Conservation (phyloP, 2,329 filamentous ascomycete species). For the Paecilomyces dactylethromorphus region DNA sequence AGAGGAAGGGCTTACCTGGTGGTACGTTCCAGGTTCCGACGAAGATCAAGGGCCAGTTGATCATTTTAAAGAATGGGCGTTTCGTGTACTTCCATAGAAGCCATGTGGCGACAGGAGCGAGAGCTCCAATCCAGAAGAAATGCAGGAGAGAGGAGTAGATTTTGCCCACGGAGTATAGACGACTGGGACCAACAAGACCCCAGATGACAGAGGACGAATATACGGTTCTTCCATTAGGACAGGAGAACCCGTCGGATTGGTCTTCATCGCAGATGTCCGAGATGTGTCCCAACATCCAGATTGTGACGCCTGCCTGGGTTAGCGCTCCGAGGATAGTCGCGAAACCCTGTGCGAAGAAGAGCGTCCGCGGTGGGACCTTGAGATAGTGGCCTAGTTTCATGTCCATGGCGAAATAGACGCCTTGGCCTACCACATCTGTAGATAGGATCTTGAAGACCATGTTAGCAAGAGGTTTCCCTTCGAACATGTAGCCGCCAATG, state of each 20-base stretch:
- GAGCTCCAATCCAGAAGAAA: slow-evolving; percentile 47
- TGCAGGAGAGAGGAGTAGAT: slow-evolving; percentile 44
- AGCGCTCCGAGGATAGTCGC: slow-evolving; percentile 44
- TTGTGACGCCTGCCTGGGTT: slow-evolving; percentile 33
- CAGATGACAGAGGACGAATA: slow-evolving; percentile 46
- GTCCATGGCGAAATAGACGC: slow-evolving; percentile 42
- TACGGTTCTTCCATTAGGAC: slow-evolving; percentile 44
- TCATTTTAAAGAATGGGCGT: slow-evolving; percentile 28
- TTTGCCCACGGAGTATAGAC: slow-evolving; percentile 41
- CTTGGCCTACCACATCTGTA: slow-evolving; percentile 39
- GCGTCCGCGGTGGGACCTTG: slow-evolving; percentile 43
- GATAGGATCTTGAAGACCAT: slow-evolving; percentile 42
- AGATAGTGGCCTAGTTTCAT: slow-evolving; percentile 49
- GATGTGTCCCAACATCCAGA: slow-evolving; percentile 36
- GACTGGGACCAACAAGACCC: slow-evolving; percentile 46
- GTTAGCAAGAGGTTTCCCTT: slow-evolving; percentile 38
- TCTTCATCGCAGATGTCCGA: slow-evolving; percentile 34
- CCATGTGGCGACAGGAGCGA: slow-evolving; percentile 35
- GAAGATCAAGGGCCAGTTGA: slow-evolving; percentile 26
- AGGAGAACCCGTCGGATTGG: slow-evolving; percentile 43
- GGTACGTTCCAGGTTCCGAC: slow-evolving; percentile 21
- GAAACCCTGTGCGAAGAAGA: slow-evolving; percentile 44
- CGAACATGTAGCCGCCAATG: slow-evolving; percentile 40
- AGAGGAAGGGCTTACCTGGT: slow-evolving; percentile 9
- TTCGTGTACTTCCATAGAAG: slow-evolving; percentile 19